Evolutionary conservation across 352 stramenopile genomes (phyloP).

Genomic region (Pythium graminicola): DNA sequence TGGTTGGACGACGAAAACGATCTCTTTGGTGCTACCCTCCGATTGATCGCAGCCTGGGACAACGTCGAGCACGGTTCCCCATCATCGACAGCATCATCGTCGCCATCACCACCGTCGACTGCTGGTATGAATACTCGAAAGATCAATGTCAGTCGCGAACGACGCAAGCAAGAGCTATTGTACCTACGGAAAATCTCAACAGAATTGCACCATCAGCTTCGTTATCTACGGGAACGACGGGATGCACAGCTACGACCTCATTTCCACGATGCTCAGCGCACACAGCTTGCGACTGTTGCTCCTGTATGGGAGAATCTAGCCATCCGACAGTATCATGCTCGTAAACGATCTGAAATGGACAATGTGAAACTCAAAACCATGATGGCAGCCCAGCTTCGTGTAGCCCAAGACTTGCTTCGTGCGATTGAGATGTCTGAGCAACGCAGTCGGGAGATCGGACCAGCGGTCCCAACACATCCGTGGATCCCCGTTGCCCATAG

Average conservation of each 20-base stretch:
- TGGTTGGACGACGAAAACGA: not conserved
- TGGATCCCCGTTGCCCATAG: constrained; percentile 3
- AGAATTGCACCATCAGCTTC: constrained; percentile 7
- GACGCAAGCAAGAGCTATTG: constrained; percentile 14
- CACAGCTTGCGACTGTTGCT: constrained; percentile 7
- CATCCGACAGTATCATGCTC: constrained; percentile 10
- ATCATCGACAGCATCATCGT: not conserved
- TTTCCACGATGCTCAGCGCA: not conserved
- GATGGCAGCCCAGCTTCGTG: not conserved
- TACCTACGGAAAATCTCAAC: constrained; percentile 3
- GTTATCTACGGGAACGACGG: not conserved
- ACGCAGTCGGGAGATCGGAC: not conserved
- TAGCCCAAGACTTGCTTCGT: constrained; percentile 8
- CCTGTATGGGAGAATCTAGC: constrained; percentile 21
- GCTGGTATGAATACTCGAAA: not conserved
- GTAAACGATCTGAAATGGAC: not conserved
- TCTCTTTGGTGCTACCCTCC: not conserved
- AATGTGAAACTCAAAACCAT: constrained; percentile 8
- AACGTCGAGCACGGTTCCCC: not conserved
- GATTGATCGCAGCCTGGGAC: not conserved
- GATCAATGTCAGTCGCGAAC: constrained; percentile 16
- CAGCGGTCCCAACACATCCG: not conserved
- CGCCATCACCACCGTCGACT: not conserved
- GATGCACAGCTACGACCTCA: constrained; percentile 3
- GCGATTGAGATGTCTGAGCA: constrained; percentile 6